Evolutionary conservation across 1,139 yeast genomes (phyloP).

Genomic region (Meyerozyma sp.): DNA sequence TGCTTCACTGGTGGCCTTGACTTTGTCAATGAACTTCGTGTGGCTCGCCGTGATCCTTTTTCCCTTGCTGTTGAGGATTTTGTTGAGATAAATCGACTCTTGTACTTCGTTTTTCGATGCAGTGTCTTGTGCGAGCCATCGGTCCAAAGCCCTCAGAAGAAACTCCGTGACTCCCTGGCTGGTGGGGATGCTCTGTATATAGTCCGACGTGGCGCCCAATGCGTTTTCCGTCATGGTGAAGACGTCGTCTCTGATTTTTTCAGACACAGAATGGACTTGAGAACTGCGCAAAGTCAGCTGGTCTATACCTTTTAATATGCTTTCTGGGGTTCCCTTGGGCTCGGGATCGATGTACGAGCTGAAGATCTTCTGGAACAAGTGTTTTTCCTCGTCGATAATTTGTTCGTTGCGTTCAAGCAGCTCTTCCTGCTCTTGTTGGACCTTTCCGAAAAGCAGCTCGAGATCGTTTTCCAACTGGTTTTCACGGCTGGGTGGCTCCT

Average conservation of each 20-base stretch:
- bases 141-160: slow-evolving; percentile 10
- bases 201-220: slow-evolving; percentile 19
- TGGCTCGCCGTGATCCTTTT: slow-evolving; percentile 13
- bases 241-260: slow-evolving; percentile 9
- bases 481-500: not conserved
- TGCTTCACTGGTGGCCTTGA: slow-evolving; percentile 10
- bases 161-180: slow-evolving; percentile 12
- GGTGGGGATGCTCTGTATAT: slow-evolving; percentile 14
- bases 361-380: slow-evolving; percentile 20
- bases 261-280: slow-evolving; percentile 5
- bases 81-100: slow-evolving; percentile 8
- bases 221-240: slow-evolving; percentile 16
- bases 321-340: slow-evolving; percentile 5
- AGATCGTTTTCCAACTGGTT: not conserved
- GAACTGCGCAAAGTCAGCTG: slow-evolving; percentile 2
- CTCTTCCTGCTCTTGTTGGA: not conserved
- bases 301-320: not conserved
- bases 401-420: not conserved
- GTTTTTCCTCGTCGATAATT: slow-evolving; percentile 17
- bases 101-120: slow-evolving; percentile 1
- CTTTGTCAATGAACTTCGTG: slow-evolving; percentile 12
- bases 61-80: slow-evolving; percentile 10
- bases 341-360: slow-evolving; percentile 10
- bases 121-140: slow-evolving; percentile 9
- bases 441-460: not conserved